Percentiles rank a stretch among this genome's conserved stretches.
Conservation (phyloP, 805 yeast genomes). For the Suhomyces tanzawaensis region DNA sequence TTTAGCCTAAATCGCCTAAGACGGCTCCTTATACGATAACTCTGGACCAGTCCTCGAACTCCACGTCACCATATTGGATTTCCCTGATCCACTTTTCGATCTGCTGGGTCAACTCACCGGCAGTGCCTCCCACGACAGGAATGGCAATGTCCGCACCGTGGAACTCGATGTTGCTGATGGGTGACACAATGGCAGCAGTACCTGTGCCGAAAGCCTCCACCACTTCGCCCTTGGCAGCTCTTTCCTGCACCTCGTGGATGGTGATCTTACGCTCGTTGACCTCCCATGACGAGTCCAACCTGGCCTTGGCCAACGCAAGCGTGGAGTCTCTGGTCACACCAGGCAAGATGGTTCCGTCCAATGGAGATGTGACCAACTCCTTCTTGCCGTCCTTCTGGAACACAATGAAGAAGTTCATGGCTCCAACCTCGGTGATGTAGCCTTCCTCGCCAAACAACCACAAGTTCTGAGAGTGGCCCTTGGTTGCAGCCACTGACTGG, state of each 20-base stretch:
- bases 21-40: too few relatives aligned
- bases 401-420: constrained; percentile 92
- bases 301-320: constrained; percentile 69
- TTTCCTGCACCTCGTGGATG: constrained; percentile 75
- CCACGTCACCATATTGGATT: constrained; percentile 84
- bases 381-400: constrained; percentile 76
- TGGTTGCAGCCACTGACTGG: constrained; percentile 80
- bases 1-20: too few relatives aligned
- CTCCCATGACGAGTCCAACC: constrained; percentile 71
- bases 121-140: constrained; percentile 76
- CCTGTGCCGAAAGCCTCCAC: constrained; percentile 97
- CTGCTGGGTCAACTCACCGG: constrained; percentile 75
- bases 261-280: constrained; percentile 80
- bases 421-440: constrained; percentile 91
- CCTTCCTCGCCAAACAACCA: constrained; percentile 93
- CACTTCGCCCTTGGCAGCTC: constrained; percentile 74
- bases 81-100: constrained; percentile 82
- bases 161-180: constrained; percentile 84
- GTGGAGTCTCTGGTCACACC: constrained; percentile 97
- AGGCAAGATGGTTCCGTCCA: constrained; percentile 94
- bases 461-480: constrained; percentile 92
- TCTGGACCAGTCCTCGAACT: constrained; percentile 55
- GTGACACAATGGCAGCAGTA: constrained; percentile 95
- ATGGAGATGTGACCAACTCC: constrained; percentile 92
- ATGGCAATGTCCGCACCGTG: constrained; percentile 67